These are phyloP conservation scores for Naematelia aurantialba DNA, from an alignment of 768 basidiomycete species.

Conservation along the genomic window DNA sequence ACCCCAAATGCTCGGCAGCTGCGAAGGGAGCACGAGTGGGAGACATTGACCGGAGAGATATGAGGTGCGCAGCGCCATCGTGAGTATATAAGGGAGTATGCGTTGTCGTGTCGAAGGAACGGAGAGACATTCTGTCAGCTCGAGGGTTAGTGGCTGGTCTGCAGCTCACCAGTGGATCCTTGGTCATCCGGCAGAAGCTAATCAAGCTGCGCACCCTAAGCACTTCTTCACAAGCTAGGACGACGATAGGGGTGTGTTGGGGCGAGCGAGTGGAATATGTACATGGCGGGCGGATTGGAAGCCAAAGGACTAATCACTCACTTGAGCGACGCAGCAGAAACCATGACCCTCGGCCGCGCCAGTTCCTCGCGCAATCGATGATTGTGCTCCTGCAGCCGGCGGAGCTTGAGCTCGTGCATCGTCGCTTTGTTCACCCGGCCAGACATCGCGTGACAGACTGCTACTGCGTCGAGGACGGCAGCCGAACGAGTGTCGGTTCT, in stretches of 20 bases:
- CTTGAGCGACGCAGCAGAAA: slow-evolving; percentile 90
- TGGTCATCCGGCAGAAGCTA: slow-evolving; percentile 88
- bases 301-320: slow-evolving; percentile 52
- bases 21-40: slow-evolving; percentile 12
- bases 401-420: slow-evolving; percentile 96
- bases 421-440: slow-evolving; percentile 62
- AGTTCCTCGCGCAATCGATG: slow-evolving; percentile 87
- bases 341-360: slow-evolving; percentile 76
- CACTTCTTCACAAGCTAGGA: too few relatives aligned
- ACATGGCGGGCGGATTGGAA: too few relatives aligned
- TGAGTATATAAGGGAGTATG: too few relatives aligned
- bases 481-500: too few relatives aligned
- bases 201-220: slow-evolving; percentile 87
- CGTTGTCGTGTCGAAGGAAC: too few relatives aligned
- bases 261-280: not conserved
- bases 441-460: slow-evolving; percentile 21
- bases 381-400: slow-evolving; percentile 88
- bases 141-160: too few relatives aligned
- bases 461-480: too few relatives aligned
- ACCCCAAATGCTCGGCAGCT: slow-evolving; percentile 99
- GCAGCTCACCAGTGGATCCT: slow-evolving; percentile 60
- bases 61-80: too few relatives aligned
- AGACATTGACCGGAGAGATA: slow-evolving; percentile 1
- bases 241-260: not conserved
- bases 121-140: too few relatives aligned